phyloP scores from a whole-genome alignment of 768 basidiomycete species.

The Psilocybe azurescens region DNA sequence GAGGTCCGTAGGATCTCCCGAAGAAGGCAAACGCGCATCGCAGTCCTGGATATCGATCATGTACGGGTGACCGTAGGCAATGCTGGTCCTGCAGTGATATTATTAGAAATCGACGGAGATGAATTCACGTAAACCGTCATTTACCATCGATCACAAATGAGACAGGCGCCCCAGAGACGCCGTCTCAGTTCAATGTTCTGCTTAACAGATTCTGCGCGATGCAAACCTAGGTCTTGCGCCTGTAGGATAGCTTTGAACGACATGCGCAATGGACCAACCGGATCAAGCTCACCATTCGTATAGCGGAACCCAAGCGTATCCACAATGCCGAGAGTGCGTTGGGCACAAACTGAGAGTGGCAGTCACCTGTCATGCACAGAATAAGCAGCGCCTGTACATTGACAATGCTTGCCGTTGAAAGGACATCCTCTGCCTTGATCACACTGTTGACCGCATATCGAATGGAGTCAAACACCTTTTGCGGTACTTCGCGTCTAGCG shows the following conservation, averaged over 20 bases:
- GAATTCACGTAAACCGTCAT: slow-evolving; percentile 21
- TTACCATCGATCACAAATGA: slow-evolving; percentile 94
- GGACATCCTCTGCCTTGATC: slow-evolving; percentile 89
- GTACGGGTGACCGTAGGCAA: slow-evolving; percentile 91
- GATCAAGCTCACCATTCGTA: slow-evolving; percentile 76
- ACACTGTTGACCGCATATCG: slow-evolving; percentile 86
- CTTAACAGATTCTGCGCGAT: slow-evolving; percentile 87
- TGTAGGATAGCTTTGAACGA: slow-evolving; percentile 31
- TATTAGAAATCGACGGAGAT: slow-evolving; percentile 11
- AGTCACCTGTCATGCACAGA: slow-evolving; percentile 86
- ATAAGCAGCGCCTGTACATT: slow-evolving; percentile 91
- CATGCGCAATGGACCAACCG: slow-evolving; percentile 1
- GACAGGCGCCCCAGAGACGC: slow-evolving; percentile 92
- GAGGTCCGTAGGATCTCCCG: slow-evolving; percentile 76
- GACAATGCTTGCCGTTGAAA: slow-evolving; percentile 83
- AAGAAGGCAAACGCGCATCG: slow-evolving; percentile 91
- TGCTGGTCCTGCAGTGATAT: slow-evolving; percentile 64
- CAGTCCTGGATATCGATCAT: slow-evolving; percentile 98
- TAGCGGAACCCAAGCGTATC: slow-evolving; percentile 86
- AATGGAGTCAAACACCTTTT: slow-evolving; percentile 88
- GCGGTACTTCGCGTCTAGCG: slow-evolving; percentile 82
- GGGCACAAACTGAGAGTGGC: slow-evolving; percentile 89
- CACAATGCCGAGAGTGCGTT: slow-evolving; percentile 86
- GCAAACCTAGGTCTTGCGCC: slow-evolving; percentile 97
- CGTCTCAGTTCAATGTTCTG: slow-evolving; percentile 86